These are phyloP conservation scores for Tolypocladium amazonense DNA, from an alignment of 2,329 filamentous ascomycete species.

Conservation along the genomic window DNA sequence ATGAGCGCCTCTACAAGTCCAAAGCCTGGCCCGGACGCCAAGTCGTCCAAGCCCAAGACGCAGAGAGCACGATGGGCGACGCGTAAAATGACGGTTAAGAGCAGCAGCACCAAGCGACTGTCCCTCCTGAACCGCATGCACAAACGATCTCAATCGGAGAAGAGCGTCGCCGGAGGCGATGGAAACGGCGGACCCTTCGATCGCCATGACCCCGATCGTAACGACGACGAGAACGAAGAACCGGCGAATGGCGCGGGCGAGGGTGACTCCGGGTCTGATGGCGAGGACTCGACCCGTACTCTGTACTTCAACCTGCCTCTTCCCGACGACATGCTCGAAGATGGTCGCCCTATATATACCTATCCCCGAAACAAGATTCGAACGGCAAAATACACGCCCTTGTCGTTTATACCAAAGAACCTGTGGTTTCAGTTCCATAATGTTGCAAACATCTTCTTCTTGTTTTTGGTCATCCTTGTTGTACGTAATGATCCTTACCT, in stretches of 20 bases:
- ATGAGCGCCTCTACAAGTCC: slow-evolving; percentile 19
- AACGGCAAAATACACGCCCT: slow-evolving; percentile 91
- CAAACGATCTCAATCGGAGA: slow-evolving; percentile 50
- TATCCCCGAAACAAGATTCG: slow-evolving; percentile 94
- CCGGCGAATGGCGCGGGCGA: slow-evolving; percentile 8
- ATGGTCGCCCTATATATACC: slow-evolving; percentile 58
- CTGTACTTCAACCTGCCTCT: slow-evolving; percentile 83
- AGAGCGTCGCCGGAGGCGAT: slow-evolving; percentile 44
- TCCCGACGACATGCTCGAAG: slow-evolving; percentile 61
- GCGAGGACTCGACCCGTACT: slow-evolving; percentile 37
- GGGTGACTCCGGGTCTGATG: slow-evolving; percentile 22
- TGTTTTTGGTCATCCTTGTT: slow-evolving; percentile 87
- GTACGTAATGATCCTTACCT: slow-evolving; percentile 44
- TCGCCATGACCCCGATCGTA: slow-evolving; percentile 15
- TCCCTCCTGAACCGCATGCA: slow-evolving; percentile 72
- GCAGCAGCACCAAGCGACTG: slow-evolving; percentile 66
- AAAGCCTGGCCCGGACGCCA: slow-evolving; percentile 14
- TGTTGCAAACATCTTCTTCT: slow-evolving; percentile 95
- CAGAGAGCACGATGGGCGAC: slow-evolving; percentile 93
- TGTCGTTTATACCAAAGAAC: slow-evolving; percentile 95
- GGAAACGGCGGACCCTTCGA: slow-evolving; percentile 14
- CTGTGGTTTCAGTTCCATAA: slow-evolving; percentile 98
- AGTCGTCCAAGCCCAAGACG: slow-evolving; percentile 25
- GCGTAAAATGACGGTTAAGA: slow-evolving; percentile 66
- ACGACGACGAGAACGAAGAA: slow-evolving; percentile 20